Conservation (phyloP, 108 stramenopile genomes). For the Cyclostephanos invisitatus region DNA sequence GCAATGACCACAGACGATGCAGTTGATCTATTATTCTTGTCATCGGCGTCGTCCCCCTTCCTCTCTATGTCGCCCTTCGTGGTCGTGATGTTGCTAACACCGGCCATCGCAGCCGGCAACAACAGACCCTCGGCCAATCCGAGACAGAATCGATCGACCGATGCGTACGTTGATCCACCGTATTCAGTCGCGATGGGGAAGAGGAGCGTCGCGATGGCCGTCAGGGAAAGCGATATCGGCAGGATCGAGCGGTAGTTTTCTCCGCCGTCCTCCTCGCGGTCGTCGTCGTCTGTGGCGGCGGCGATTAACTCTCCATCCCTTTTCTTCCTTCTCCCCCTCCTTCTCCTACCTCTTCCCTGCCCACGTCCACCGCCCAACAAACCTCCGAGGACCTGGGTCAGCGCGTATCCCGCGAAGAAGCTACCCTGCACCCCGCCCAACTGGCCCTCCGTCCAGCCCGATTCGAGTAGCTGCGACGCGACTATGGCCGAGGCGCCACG, state of each 20-base stretch:
- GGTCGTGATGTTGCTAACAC: constrained; percentile 26
- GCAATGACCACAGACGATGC: constrained; percentile 42
- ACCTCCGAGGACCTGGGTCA: constrained; percentile 45
- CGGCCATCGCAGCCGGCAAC: constrained; percentile 45
- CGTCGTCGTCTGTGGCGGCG: background rate
- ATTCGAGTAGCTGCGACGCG: constrained; percentile 25
- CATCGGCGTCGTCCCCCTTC: background rate
- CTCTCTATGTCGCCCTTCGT: background rate
- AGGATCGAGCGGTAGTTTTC: constrained; percentile 29
- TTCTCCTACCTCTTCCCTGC: background rate
- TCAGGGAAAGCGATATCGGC: constrained; percentile 29
- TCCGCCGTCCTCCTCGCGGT: background rate
- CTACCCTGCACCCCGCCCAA: constrained; percentile 33
- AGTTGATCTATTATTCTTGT: constrained; percentile 20
- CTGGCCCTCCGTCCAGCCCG: constrained; percentile 40
- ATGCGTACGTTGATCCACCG: constrained; percentile 24
- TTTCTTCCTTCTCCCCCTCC: background rate
- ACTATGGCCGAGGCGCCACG: constrained; percentile 41
- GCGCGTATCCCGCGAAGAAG: constrained; percentile 40
- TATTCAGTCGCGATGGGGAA: constrained; percentile 31
- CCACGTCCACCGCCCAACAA: constrained; percentile 19
- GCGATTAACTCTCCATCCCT: background rate
- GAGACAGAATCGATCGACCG: constrained; percentile 34
- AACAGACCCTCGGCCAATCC: constrained; percentile 43
- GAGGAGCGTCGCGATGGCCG: constrained; percentile 31